Evolutionary conservation across 1,139 yeast species (phyloP).

Genomic region (Pichia cactophila): DNA sequence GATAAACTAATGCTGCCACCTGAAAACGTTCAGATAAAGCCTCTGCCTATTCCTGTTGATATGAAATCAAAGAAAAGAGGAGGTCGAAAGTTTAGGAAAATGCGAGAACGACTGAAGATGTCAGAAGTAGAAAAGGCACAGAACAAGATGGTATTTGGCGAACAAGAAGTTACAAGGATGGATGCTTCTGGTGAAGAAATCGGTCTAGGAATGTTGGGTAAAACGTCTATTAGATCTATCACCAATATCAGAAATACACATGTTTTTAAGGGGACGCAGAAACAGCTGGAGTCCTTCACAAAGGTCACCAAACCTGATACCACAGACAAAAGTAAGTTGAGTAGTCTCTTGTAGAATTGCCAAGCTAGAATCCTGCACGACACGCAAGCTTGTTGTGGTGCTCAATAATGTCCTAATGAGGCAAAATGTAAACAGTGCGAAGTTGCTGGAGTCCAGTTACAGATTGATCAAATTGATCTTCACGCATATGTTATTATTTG

Average conservation of each 20-base stretch:
- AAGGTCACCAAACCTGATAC: background rate
- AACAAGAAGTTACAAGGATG: constrained; percentile 52
- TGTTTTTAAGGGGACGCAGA: constrained; percentile 46
- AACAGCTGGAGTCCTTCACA: constrained; percentile 31
- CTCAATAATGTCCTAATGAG: background rate
- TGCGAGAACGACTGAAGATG: constrained; percentile 72
- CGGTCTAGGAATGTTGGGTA: constrained; percentile 69
- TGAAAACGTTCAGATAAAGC: constrained; percentile 56
- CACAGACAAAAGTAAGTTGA: background rate
- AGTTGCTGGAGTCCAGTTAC: background rate
- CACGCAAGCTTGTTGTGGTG: background rate
- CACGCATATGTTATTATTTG: no score
- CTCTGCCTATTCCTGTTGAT: constrained; percentile 79
- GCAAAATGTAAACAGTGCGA: background rate
- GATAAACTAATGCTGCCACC: constrained; percentile 78
- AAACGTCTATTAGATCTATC: constrained; percentile 27
- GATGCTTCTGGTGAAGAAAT: constrained; percentile 73
- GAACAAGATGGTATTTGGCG: constrained; percentile 78
- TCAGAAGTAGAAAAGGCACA: constrained; percentile 80
- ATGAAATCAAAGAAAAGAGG: constrained; percentile 77
- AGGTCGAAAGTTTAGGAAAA: constrained; percentile 71
- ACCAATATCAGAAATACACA: constrained; percentile 36
- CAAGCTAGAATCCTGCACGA: background rate
- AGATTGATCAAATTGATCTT: background rate
- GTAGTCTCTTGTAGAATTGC: background rate